Conservation (phyloP, 495 filamentous ascomycete genomes). For the Cudoniella acicularis region DNA sequence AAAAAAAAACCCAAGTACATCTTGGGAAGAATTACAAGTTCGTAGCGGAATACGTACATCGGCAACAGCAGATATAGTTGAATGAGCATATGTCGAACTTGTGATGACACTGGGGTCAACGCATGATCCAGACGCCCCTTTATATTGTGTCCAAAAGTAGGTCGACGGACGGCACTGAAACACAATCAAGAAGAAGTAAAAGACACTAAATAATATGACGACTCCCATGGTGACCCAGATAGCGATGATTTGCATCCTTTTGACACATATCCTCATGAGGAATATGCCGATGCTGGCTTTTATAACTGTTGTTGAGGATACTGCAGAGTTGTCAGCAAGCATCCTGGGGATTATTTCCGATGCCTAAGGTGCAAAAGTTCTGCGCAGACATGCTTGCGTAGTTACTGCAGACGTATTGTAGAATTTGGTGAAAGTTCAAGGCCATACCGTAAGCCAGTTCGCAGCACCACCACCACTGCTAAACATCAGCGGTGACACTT, state of each 20-base stretch:
- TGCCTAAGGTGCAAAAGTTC: no score
- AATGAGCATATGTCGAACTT: slow-evolving; percentile 27
- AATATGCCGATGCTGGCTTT: slow-evolving; percentile 41
- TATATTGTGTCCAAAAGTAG: slow-evolving; percentile 34
- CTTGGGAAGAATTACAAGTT: neutral
- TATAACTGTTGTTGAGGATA: slow-evolving; percentile 27
- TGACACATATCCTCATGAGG: slow-evolving; percentile 36
- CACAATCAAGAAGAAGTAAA: slow-evolving; percentile 36
- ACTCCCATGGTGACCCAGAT: slow-evolving; percentile 28
- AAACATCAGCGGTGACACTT: neutral
- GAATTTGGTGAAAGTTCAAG: no score
- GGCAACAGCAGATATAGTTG: slow-evolving; percentile 24
- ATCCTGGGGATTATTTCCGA: no score
- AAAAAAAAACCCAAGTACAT: neutral
- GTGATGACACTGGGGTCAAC: slow-evolving; percentile 15
- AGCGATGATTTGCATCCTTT: slow-evolving; percentile 30
- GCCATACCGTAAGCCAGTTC: slow-evolving; percentile 36
- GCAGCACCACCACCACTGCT: slow-evolving; percentile 27
- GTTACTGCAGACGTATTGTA: no score
- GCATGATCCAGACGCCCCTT: slow-evolving; percentile 18
- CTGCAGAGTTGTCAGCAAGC: no score
- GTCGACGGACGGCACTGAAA: slow-evolving; percentile 41
- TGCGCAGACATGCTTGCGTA: no score
- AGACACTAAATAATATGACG: slow-evolving; percentile 25
- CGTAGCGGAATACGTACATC: no score